Evolutionary conservation across 1,139 yeast genomes (phyloP).

Genomic region (Hanseniaspora uvarum): DNA sequence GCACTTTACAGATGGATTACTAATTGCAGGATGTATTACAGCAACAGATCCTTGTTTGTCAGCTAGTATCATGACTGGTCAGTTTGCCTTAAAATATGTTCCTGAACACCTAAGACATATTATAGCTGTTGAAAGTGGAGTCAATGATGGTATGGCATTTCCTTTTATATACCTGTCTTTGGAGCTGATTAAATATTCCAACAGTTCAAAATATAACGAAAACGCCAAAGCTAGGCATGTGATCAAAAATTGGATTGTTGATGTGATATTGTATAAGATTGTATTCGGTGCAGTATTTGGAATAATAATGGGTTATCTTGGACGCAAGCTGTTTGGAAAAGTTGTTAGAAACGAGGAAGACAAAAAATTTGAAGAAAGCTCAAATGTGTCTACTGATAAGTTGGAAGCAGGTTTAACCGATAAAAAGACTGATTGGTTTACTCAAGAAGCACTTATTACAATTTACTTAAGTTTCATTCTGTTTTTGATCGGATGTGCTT

Average conservation of each 20-base stretch:
- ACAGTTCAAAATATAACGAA: conserved; percentile 33
- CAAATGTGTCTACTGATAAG: conserved; percentile 28
- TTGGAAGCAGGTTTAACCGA: conserved; percentile 62
- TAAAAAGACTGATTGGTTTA: conserved; percentile 57
- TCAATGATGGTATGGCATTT: conserved; percentile 97
- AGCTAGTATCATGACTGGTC: conserved; percentile 97
- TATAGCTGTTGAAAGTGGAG: conserved; percentile 87
- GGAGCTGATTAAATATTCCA: conserved; percentile 55
- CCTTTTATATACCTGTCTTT: conserved; percentile 79
- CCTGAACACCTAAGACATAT: conserved; percentile 92
- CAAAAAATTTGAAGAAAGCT: not conserved
- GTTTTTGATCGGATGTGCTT: conserved; percentile 86
- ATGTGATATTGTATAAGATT: conserved; percentile 81
- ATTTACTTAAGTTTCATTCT: conserved; percentile 79
- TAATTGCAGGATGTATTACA: conserved; percentile 85
- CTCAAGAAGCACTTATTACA: conserved; percentile 86
- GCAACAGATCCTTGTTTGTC: conserved; percentile 98
- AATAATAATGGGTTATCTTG: conserved; percentile 64
- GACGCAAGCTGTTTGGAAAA: conserved; percentile 31
- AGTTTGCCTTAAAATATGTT: conserved; percentile 79
- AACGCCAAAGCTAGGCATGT: conserved; percentile 43
- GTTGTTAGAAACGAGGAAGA: not conserved
- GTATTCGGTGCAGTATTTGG: conserved; percentile 76
- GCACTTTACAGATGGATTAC: conserved; percentile 62
- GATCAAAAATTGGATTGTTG: conserved; percentile 72